Evolutionary conservation across 2,329 filamentous ascomycete genomes (phyloP).

Genomic region (Colletotrichum gloeosporioides): DNA sequence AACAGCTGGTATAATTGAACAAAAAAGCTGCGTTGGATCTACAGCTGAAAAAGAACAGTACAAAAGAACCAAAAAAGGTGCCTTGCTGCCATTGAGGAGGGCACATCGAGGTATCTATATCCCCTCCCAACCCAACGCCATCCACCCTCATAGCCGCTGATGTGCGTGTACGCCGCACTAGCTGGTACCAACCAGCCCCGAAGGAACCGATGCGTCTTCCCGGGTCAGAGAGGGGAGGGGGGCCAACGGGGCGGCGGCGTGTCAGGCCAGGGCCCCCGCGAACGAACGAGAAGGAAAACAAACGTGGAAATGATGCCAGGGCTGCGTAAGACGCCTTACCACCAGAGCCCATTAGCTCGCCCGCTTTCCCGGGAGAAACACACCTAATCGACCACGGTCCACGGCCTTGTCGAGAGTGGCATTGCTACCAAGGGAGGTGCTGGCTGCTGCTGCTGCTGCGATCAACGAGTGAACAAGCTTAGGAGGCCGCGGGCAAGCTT

Average conservation of each 20-base stretch:
- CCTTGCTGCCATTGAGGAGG: not conserved
- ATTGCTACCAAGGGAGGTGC: not conserved
- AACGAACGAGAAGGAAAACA: not conserved
- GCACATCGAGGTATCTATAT: slow-evolving; percentile 1
- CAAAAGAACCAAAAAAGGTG: not conserved
- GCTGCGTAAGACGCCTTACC: not conserved
- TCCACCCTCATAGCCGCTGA: not conserved
- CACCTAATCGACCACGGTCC: not conserved
- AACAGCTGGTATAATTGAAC: not conserved
- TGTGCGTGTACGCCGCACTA: not conserved
- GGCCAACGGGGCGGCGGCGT: not conserved
- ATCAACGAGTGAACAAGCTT: not conserved
- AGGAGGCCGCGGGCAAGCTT: not conserved
- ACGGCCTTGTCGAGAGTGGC: not conserved
- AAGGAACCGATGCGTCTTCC: slow-evolving; percentile 1
- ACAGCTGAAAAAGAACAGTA: not conserved
- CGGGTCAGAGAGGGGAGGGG: not conserved
- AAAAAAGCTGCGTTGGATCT: not conserved
- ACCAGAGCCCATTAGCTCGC: not conserved
- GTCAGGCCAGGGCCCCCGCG: not conserved
- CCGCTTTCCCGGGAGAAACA: not conserved
- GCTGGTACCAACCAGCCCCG: not conserved
- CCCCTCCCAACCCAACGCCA: not conserved
- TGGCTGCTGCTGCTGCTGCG: not conserved
- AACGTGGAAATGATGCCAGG: not conserved